Base-by-base conservation (phyloP, 2,329 filamentous ascomycete genomes). In the Fusarium annulatum region DNA sequence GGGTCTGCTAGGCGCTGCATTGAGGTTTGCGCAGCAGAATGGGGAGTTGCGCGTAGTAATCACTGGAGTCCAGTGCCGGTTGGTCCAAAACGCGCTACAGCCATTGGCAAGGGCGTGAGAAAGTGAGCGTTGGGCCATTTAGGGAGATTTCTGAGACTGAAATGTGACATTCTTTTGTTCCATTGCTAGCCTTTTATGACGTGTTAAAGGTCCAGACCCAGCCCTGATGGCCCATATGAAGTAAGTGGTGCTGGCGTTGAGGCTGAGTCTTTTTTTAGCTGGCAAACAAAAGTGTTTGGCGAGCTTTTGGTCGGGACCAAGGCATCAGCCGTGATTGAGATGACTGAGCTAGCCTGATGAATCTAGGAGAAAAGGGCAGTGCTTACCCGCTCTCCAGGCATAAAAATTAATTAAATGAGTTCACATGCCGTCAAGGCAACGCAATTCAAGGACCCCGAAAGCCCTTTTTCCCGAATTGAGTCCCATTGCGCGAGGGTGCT, bases 191-290 rank as follows among this genome's bases (percentile, higher is more conserved):
- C 19, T 52, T 16, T 11, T 19, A 36, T 36, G 49, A 52, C 49
- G 30, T 52, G 49, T 16, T 15, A 15, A 34, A 1, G 49, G 30
- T 19, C 49, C 49, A 52, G 49, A 36, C 49, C n/a, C 11, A 34
- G 48, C 30, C 48, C 12, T 19, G 12, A 15, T 36, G 30, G 48
- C 4, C 48, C n/a, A 10, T 28, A 15, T 52, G 48, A 52, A 36
- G 48, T 36, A 6, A 26, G 30, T 52, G 49, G 21, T 51, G 48
- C 21, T 52, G 30, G 49, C 30, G 28, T 10, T 19, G 48, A 15
- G 48, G 48, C 48, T 52, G 48, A 52, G 48, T 52, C 30, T 52
- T 34, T 4, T 26, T 52, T 36, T 34, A 36, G 48, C 30, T 36
- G 16, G 16, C 21, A 19, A 36, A 36, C 33, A 36, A 15, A 15